phyloP scores from a whole-genome alignment of 805 yeast genomes.

The Candida krabiensis region DNA sequence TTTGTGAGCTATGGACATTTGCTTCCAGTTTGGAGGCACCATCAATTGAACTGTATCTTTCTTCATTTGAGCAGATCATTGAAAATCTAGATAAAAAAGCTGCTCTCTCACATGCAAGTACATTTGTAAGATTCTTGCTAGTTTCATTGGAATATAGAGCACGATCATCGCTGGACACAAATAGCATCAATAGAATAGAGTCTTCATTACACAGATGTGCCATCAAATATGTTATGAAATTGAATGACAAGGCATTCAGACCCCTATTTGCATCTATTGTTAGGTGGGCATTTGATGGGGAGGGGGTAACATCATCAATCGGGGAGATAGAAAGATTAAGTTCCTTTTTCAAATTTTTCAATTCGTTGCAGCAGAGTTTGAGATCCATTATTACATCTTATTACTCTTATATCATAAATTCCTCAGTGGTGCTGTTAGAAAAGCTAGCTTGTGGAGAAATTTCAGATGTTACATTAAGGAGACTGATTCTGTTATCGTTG shows the following conservation, averaged over 20 bases:
- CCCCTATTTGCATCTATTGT: constrained; percentile 86
- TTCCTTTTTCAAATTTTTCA: constrained; percentile 84
- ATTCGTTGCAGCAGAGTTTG: constrained; percentile 77
- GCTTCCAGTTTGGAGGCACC: constrained; percentile 38
- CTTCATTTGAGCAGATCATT: constrained; percentile 62
- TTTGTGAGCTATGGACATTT: constrained; percentile 62
- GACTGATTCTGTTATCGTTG: constrained; percentile 71
- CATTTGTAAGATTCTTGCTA: constrained; percentile 67
- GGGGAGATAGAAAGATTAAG: constrained; percentile 57
- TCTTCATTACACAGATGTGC: constrained; percentile 72
- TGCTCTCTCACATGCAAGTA: constrained; percentile 68
- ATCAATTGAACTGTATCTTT: constrained; percentile 69
- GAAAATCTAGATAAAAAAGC: constrained; percentile 70
- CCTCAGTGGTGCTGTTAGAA: constrained; percentile 57
- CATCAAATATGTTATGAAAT: constrained; percentile 76
- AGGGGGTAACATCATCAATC: constrained; percentile 53
- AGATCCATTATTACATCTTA: constrained; percentile 87
- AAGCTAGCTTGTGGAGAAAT: constrained; percentile 45
- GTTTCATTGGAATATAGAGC: constrained; percentile 72
- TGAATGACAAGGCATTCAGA: constrained; percentile 91
- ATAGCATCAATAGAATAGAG: constrained; percentile 80
- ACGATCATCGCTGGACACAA: constrained; percentile 57
- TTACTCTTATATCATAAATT: constrained; percentile 80
- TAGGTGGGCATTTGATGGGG: constrained; percentile 91
- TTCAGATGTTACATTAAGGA: constrained; percentile 56